Conservation (phyloP, 768 basidiomycete genomes). For the Termitomyces eurrhizus region DNA sequence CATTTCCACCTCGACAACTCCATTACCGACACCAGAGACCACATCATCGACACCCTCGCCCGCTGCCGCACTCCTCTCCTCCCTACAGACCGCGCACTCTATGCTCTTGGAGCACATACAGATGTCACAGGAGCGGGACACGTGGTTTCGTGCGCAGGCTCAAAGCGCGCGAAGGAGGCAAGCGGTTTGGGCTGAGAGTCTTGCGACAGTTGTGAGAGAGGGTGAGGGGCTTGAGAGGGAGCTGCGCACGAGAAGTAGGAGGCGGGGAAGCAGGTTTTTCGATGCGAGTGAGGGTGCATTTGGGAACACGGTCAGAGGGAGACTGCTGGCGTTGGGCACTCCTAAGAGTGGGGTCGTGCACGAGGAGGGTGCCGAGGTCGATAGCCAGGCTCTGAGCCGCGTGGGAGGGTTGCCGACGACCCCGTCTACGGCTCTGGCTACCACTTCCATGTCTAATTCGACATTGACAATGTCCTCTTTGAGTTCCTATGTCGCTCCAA, state of each 20-base stretch:
- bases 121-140: slow-evolving; percentile 76
- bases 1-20: background rate
- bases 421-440: background rate
- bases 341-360: background rate
- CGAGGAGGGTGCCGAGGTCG: slow-evolving; percentile 1
- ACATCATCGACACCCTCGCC: background rate
- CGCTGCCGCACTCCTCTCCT: background rate
- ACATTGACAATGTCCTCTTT: background rate
- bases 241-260: slow-evolving; percentile 56
- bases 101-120: slow-evolving; percentile 64
- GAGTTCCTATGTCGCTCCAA: background rate
- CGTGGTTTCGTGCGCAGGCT: slow-evolving; percentile 68
- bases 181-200: slow-evolving; percentile 85
- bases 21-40: background rate
- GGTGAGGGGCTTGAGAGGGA: slow-evolving; percentile 83
- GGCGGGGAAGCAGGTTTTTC: slow-evolving; percentile 56
- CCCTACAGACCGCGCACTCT: slow-evolving; percentile 25
- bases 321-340: slow-evolving; percentile 14
- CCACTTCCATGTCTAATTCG: background rate
- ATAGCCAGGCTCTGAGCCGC: background rate
- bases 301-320: slow-evolving; percentile 17
- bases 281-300: slow-evolving; percentile 27
- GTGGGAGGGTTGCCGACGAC: no score
- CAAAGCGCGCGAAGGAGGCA: slow-evolving; percentile 61
- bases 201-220: slow-evolving; percentile 81